phyloP scores from a whole-genome alignment of 148 eudicot genomes.

The Rhododendron griersonianum region DNA sequence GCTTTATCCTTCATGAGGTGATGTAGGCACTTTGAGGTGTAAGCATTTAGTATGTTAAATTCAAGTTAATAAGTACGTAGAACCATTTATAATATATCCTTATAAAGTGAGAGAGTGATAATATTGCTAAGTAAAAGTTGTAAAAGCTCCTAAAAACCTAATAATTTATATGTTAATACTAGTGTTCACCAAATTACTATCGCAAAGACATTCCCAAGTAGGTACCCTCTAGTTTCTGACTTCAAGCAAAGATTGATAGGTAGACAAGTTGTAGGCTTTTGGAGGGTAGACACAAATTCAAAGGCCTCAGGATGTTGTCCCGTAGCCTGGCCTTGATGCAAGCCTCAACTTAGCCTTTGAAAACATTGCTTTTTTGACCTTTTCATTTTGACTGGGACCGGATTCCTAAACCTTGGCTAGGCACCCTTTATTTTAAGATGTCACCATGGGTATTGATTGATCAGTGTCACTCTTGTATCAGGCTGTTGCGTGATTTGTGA shows the following conservation, averaged over 20 bases:
- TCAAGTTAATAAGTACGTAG: neutral
- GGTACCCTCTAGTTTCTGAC: neutral
- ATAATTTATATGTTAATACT: neutral
- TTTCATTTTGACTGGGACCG: neutral
- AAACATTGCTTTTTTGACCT: neutral
- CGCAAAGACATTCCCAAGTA: neutral
- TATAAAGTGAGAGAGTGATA: neutral
- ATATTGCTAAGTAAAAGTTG: neutral
- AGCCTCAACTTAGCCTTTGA: neutral
- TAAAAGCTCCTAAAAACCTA: neutral
- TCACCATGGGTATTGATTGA: neutral
- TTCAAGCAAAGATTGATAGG: neutral
- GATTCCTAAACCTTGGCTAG: neutral
- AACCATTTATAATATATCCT: neutral
- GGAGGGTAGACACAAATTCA: neutral
- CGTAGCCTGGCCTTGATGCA: neutral
- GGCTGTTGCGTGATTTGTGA: too few species aligned
- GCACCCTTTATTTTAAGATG: neutral
- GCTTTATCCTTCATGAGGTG: neutral
- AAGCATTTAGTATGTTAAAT: neutral
- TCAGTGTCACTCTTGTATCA: neutral
- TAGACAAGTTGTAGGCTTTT: neutral
- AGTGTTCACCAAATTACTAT: neutral
- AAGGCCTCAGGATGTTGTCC: neutral
- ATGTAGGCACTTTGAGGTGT: neutral